A percentile compares a stretch with the other conserved stretches of the same genome.
These are phyloP conservation scores for Pseudogymnoascus sp. DNA, from an alignment of 2,329 filamentous ascomycete genomes.

Conservation along the genomic window DNA sequence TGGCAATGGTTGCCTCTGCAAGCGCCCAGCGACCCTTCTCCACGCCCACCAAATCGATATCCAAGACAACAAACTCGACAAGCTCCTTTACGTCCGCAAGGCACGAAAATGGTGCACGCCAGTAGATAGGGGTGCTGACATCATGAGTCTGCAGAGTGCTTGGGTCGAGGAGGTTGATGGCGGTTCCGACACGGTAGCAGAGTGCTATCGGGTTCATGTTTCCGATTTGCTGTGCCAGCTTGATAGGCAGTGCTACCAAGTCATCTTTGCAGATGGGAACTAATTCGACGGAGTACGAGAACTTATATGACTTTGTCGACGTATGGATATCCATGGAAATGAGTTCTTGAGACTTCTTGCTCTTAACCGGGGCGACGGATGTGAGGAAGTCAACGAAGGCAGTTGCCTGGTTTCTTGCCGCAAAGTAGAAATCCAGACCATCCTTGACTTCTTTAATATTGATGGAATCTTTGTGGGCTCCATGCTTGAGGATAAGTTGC, in stretches of 20 bases:
- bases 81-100: constrained; percentile 78
- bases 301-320: constrained; percentile 86
- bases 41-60: constrained; percentile 72
- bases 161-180: constrained; percentile 82
- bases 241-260: constrained; percentile 83
- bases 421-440: constrained; percentile 93
- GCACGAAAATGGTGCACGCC: constrained; percentile 77
- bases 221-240: constrained; percentile 75
- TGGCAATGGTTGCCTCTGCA: constrained; percentile 80
- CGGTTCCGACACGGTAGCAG: constrained; percentile 81
- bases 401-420: constrained; percentile 81
- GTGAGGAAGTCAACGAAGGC: constrained; percentile 86
- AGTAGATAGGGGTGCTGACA: constrained; percentile 74
- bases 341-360: constrained; percentile 82
- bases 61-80: constrained; percentile 88
- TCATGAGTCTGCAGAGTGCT: constrained; percentile 87
- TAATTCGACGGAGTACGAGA: constrained; percentile 79
- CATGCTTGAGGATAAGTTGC: constrained; percentile 91
- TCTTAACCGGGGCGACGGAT: constrained; percentile 68
- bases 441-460: constrained; percentile 98
- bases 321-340: constrained; percentile 93
- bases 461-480: constrained; percentile 83
- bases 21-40: constrained; percentile 75
- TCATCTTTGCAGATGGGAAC: constrained; percentile 97
- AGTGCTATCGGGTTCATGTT: constrained; percentile 83